Base-by-base conservation (phyloP, 352 stramenopile genomes). In the Phytopythium sindhum region DNA sequence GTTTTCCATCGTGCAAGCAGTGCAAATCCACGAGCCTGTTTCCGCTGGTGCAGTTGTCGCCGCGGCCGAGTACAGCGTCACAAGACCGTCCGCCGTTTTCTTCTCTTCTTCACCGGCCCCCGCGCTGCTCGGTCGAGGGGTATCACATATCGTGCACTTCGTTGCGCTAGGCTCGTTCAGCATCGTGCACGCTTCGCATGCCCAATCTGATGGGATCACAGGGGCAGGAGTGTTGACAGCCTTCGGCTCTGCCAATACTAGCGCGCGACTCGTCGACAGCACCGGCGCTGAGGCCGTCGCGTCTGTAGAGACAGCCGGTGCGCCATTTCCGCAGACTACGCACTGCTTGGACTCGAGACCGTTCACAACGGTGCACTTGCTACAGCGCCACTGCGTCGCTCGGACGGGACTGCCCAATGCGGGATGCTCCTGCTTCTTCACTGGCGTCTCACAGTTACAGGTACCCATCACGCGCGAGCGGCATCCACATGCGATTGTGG, bases 1-100 rank as follows among this genome's bases (percentile, higher is more conserved):
- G 58, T 95, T 95, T 58, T 88, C 74, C 85, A 95, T 94, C 6
- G 87, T 95, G 55, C 87, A 95, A 4, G 84, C 87, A 26, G 68
- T 57, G 60, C 84, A 93, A 52, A 59, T 68, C 84, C 84, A 93
- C 24, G 75, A 41, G 28, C 48, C 9, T 17, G 61, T 39, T 28
- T 58, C 74, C 44, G 67, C 28, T 28, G 65, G 47, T 21, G 67
- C 39, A 2, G 75, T 48, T 23, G 75, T 59, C 0, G 64, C 64
- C 0, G 81, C 82, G 9, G 86, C 84, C 23, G 87, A 76, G 60
- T 89, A 95, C 17, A 95, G 68, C 15, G 82, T 84, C 9, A 86
- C 66, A 28, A 95, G 68, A 28, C 84, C 84, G 23, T 88, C 74
- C n/a, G 73, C 41, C 29, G 60, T 67, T 51, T 68, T 70, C 17